A percentile compares a stretch with the other conserved stretches of the same genome.
These are phyloP conservation scores for Nemania abortiva DNA, from an alignment of 2,329 filamentous ascomycete species.

Conservation along the genomic window DNA sequence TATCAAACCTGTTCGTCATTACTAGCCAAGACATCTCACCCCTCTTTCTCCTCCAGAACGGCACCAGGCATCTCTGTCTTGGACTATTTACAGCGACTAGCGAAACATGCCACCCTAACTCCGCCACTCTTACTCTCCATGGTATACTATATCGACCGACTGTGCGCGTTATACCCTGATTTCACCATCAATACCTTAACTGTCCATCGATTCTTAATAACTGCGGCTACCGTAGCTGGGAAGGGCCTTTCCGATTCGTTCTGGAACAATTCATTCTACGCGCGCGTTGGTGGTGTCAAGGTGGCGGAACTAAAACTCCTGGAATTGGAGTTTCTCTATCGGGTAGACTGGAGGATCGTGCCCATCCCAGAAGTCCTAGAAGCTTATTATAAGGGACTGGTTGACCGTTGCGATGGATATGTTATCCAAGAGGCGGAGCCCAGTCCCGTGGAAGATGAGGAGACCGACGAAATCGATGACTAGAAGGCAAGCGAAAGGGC, in stretches of 20 bases:
- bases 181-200: constrained; percentile 98
- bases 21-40: constrained; percentile 28
- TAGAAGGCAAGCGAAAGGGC: constrained; percentile 30
- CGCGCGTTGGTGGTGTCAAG: constrained; percentile 91
- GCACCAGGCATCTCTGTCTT: constrained; percentile 92
- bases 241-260: constrained; percentile 97
- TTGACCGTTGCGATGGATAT: constrained; percentile 73
- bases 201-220: constrained; percentile 96
- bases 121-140: constrained; percentile 96
- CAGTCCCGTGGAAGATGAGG: constrained; percentile 49
- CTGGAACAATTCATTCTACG: constrained; percentile 98
- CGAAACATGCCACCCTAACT: constrained; percentile 92
- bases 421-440: constrained; percentile 57
- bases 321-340: constrained; percentile 91
- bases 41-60: constrained; percentile 56
- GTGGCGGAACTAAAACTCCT: constrained; percentile 89
- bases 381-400: constrained; percentile 90
- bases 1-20: not conserved
- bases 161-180: constrained; percentile 90
- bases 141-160: constrained; percentile 98
- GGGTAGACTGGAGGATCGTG: constrained; percentile 96
- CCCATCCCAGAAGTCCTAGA: constrained; percentile 93
- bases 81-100: constrained; percentile 92
- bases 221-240: constrained; percentile 92
- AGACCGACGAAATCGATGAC: constrained; percentile 50